Base-by-base conservation (phyloP, 306 rosid genomes). In the Cicer cuneatum region DNA sequence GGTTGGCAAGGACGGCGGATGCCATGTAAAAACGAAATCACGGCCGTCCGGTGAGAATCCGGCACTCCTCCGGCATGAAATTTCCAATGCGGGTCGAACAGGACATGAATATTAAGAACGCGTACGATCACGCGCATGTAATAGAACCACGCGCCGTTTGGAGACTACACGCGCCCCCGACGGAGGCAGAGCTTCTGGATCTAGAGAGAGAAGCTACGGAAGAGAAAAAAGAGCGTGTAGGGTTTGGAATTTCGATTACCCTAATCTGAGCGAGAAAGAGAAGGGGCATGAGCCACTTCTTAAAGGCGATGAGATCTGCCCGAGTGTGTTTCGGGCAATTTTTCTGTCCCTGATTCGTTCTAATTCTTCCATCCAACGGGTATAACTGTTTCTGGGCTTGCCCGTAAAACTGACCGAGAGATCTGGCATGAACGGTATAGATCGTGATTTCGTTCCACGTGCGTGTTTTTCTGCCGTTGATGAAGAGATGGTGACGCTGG, bases 301-400 rank as follows among this genome's bases (percentile, higher is more conserved):
- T 94, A 91, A 94, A 91, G 97, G 93, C 88, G 65, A 43, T 40
- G 84, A 78, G 98, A 88, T 91, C 96, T 94, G 87, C 92, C 98
- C 98, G 87, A 1, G 6, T 57, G 13, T 54, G 33, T 47, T 48
- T 68, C 82, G 97, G 97, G 91, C 79, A 82, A 63, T 0, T 37
- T 10, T 0, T 4, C 0, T 0, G 0, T 81, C 92, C 84, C 83
- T 8, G 19, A 77, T 85, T 7, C 0, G 5, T 60, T 42, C 72
- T 14, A 0, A 29, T 7, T 6, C 5, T 1, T 3, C 4, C 6
- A 87, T 91, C 92, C 1, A 0, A 65, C 83, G 93, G 88, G 4
- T 7, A 0, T 0, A 1, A 38, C 0, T 5, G 6, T 21, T 73
- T 38, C 24, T 40, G 41, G 15, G 7, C 69, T 81, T 82, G 87